phyloP scores from a whole-genome alignment of 139 green algal species.

The Picochlorum sp. region DNA sequence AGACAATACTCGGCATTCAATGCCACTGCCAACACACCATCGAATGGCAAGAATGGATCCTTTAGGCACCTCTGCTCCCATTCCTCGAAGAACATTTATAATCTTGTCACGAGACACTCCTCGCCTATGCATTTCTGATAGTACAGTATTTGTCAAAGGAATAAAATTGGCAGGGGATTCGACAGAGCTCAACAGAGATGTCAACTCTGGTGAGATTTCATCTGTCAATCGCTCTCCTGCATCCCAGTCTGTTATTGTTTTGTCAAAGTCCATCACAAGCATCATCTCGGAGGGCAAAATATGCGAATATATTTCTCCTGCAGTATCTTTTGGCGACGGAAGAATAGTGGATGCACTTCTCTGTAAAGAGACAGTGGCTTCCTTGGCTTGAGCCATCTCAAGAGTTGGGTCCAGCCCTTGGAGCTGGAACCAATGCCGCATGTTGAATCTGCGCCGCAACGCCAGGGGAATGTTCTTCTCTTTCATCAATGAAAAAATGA shows the following conservation, averaged over 20 bases:
- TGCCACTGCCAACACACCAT: conserved; percentile 14
- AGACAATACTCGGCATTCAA: conserved; percentile 44
- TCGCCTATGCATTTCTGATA: conserved; percentile 58
- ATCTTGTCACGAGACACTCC: conserved; percentile 59
- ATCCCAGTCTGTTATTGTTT: conserved; percentile 64
- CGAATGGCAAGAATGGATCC: conserved; percentile 38
- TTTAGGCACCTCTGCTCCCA: conserved; percentile 54
- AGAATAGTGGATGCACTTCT: background rate
- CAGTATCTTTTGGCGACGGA: background rate
- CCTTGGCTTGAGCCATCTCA: background rate
- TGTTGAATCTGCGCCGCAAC: conserved; percentile 68
- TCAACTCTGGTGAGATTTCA: conserved; percentile 71
- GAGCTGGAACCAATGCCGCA: conserved; percentile 45
- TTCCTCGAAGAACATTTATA: conserved; percentile 41
- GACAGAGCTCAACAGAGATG: conserved; percentile 54
- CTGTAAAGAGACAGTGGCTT: background rate
- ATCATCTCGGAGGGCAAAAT: conserved; percentile 12
- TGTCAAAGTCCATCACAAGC: conserved; percentile 74
- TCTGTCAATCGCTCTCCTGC: conserved; percentile 53
- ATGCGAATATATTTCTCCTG: too few relatives aligned
- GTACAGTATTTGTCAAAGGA: conserved; percentile 65
- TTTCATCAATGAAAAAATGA: conserved; percentile 49
- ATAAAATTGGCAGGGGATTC: conserved; percentile 63
- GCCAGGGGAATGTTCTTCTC: conserved; percentile 44
- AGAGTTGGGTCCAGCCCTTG: conserved; percentile 20